These are phyloP conservation scores for Spathaspora sp. DNA, from an alignment of 1,139 yeast species.

Conservation along the genomic window DNA sequence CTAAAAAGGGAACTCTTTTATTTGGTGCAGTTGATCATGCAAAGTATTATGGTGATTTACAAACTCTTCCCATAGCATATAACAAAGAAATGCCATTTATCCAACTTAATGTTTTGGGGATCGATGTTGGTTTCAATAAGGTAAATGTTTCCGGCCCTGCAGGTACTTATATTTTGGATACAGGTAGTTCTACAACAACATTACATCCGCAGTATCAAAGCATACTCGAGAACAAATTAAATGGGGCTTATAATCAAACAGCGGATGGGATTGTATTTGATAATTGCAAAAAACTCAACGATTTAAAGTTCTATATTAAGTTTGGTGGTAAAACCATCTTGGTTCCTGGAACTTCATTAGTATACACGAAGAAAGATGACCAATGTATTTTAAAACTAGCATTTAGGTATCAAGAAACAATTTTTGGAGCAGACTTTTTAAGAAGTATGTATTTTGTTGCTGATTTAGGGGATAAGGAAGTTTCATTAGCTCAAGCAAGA, in stretches of 20 bases:
- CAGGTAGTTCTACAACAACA: background rate
- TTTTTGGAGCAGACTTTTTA: slow-evolving; percentile 39
- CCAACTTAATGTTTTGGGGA: background rate
- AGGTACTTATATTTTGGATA: background rate
- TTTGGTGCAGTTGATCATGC: slow-evolving; percentile 32
- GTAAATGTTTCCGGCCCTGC: background rate
- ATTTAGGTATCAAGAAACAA: slow-evolving; percentile 9
- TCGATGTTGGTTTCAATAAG: background rate
- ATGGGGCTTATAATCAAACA: background rate
- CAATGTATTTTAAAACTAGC: slow-evolving; percentile 7
- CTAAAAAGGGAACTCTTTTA: slow-evolving; percentile 23
- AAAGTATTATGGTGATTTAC: slow-evolving; percentile 24
- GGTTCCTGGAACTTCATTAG: slow-evolving; percentile 26
- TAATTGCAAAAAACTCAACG: background rate
- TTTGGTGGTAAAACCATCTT: slow-evolving; percentile 30
- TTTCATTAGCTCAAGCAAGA: slow-evolving; percentile 31
- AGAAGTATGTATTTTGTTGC: slow-evolving; percentile 38
- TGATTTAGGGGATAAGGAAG: slow-evolving; percentile 36
- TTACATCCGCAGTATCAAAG: background rate
- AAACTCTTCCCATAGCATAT: slow-evolving; percentile 6
- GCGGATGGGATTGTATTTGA: background rate
- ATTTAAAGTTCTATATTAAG: slow-evolving; percentile 19
- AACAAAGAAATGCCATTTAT: slow-evolving; percentile 5
- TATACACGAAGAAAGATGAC: background rate
- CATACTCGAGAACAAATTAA: background rate